Percentiles rank a stretch among this genome's conserved stretches.
phyloP scores from a whole-genome alignment of 2,329 filamentous ascomycete genomes.

The Laburnicola sp. region DNA sequence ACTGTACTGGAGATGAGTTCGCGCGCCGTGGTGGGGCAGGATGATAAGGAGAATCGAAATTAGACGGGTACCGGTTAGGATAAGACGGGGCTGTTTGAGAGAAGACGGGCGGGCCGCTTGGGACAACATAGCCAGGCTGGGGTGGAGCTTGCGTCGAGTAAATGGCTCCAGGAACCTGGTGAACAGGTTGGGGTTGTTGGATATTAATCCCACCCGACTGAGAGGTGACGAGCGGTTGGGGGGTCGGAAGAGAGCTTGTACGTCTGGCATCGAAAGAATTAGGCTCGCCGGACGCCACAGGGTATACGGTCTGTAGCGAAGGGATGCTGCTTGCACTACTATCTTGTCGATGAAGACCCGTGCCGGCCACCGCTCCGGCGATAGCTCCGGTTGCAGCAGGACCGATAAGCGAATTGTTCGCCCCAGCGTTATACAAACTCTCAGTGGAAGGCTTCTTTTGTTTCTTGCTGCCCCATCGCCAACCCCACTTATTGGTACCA shows the following conservation, averaged over 20 bases:
- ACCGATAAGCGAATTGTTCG: slow-evolving; percentile 43
- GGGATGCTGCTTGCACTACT: slow-evolving; percentile 53
- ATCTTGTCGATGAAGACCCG: slow-evolving; percentile 54
- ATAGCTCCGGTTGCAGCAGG: slow-evolving; percentile 46
- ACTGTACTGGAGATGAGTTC: slow-evolving; percentile 53
- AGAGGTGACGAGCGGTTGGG: slow-evolving; percentile 38
- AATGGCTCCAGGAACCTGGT: slow-evolving; percentile 70
- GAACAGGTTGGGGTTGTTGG: slow-evolving; percentile 82
- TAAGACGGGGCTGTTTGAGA: slow-evolving; percentile 29
- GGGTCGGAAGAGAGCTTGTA: slow-evolving; percentile 53
- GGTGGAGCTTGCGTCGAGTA: slow-evolving; percentile 56
- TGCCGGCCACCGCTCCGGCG: slow-evolving; percentile 51
- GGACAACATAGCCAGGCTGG: slow-evolving; percentile 47
- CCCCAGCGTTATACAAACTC: slow-evolving; percentile 39
- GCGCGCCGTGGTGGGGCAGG: slow-evolving; percentile 44
- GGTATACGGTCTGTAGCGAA: slow-evolving; percentile 65
- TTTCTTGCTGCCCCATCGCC: slow-evolving; percentile 62
- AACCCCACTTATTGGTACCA: slow-evolving; percentile 61
- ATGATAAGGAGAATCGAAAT: slow-evolving; percentile 27
- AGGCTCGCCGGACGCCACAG: slow-evolving; percentile 68
- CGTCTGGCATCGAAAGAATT: slow-evolving; percentile 61
- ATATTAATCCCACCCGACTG: slow-evolving; percentile 62
- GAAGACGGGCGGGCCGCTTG: slow-evolving; percentile 48
- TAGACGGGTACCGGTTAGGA: slow-evolving; percentile 25
- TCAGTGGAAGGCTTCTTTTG: slow-evolving; percentile 42